Conservation (phyloP, 257 asterid genomes). For the Lycium barbarum region DNA sequence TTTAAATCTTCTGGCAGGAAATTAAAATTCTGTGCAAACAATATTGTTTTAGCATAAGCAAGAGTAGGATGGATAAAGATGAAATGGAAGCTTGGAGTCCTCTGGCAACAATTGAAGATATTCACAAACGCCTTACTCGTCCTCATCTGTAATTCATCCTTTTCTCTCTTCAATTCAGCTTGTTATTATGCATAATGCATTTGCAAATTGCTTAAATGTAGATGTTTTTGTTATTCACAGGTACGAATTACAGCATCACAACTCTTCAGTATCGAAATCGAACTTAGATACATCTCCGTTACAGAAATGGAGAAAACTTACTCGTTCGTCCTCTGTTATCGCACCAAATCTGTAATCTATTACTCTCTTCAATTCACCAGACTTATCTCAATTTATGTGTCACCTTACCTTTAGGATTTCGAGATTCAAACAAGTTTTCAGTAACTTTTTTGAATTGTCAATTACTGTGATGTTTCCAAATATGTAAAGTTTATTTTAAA, state of each 20-base stretch:
- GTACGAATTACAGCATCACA: background rate
- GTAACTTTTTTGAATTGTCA: no score
- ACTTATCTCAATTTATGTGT: no score
- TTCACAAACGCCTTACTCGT: conserved; percentile 46
- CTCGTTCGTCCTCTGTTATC: background rate
- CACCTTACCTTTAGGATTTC: no score
- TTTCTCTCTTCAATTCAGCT: background rate
- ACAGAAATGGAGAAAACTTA: background rate
- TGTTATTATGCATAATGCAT: background rate
- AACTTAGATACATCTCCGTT: background rate
- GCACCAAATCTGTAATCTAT: conserved; percentile 29
- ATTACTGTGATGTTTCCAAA: no score
- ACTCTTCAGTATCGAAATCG: background rate
- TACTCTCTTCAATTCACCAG: background rate
- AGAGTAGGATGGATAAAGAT: background rate
- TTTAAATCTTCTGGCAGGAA: background rate
- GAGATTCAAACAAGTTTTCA: no score
- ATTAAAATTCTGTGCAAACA: no score
- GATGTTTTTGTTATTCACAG: background rate
- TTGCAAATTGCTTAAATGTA: background rate
- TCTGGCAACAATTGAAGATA: conserved; percentile 37
- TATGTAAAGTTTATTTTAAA: no score
- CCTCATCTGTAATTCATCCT: conserved; percentile 22
- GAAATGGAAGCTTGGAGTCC: conserved; percentile 37
- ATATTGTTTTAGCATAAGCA: background rate